These are phyloP conservation scores for Quercus suber DNA, from an alignment of 306 rosid species.

Conservation along the genomic window DNA sequence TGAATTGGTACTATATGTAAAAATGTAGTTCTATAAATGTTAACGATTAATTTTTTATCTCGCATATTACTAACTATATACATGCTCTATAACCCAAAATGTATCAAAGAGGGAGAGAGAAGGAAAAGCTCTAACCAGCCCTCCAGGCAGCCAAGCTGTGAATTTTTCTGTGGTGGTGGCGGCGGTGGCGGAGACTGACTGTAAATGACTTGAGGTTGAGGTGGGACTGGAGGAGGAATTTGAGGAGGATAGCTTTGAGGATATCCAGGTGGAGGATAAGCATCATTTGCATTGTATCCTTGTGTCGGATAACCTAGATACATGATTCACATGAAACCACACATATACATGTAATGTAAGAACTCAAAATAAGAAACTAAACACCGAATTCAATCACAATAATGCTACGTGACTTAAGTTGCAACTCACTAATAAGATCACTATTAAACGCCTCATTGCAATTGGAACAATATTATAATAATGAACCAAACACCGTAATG, in stretches of 20 bases:
- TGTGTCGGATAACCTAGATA: not conserved
- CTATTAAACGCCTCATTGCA: too few relatives aligned
- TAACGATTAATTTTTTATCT: too few relatives aligned
- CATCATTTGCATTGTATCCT: not conserved
- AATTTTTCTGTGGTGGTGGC: not conserved
- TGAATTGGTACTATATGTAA: too few relatives aligned
- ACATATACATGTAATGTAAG: not conserved
- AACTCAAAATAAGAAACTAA: not conserved
- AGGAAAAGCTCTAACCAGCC: slow-evolving; percentile 22
- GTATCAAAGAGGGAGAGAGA: not conserved
- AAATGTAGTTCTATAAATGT: too few relatives aligned
- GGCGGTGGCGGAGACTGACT: not conserved
- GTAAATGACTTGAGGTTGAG: slow-evolving; percentile 18
- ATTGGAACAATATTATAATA: too few relatives aligned
- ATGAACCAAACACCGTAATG: too few relatives aligned
- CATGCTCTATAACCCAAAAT: too few relatives aligned
- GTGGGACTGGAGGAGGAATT: not conserved
- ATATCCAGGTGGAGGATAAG: not conserved
- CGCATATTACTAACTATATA: too few relatives aligned
- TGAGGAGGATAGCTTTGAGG: slow-evolving; percentile 6
- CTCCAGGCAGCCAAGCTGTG: not conserved
- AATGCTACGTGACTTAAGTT: not conserved
- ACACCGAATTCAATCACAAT: not conserved
- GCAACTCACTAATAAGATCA: not conserved
- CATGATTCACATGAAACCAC: not conserved